Base-by-base conservation (phyloP, 176 grass and related monocot species). In the Eragrostis curvula region DNA sequence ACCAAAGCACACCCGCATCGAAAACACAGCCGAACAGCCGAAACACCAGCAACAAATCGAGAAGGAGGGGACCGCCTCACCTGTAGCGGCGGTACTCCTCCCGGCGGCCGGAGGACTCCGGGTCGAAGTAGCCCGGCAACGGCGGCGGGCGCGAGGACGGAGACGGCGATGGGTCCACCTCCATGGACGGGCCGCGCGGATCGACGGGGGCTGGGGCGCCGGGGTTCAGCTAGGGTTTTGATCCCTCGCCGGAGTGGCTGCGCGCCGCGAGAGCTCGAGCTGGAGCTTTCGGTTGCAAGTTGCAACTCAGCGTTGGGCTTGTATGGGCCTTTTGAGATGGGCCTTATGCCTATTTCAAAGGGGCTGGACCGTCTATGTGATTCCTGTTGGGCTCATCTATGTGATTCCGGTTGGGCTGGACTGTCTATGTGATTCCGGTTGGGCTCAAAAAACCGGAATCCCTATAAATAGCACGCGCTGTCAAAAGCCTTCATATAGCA, bases 41-140 rank as follows among this genome's bases (percentile, higher is more conserved):
- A 36, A 36, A 36, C 23, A n/a, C 21, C 3, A 25, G 24, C 57
- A 27, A 11, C 23, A 62, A 50, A n/a, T 11, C 7, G 28, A 23
- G 48, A 36, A n/a, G 20, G 28, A 21, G 18, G 9, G 21, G 52
- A 8, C 3, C 29, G 9, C 12, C 58, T 63, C 27, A 97, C 95
- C 95, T 91, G 82, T 95, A 98, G 36, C 90, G 96, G 56, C 93
- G 96, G 87, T 89, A 98, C 66, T 88, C 88, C 87, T 95, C 90
- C 67, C 96, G 87, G 68, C 84, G 85, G 70, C 88, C 84, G 57
- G 88, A 84, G 24, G 92, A 85, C 68, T 89, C 83, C 71, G 90
- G 96, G 74, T 90, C 88, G 80, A 98, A 91, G 72, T 92, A 92
- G 88, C 81, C 87, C 80, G 92, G 81, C 56, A 61, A 64, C 10